phyloP scores from a whole-genome alignment of 2,329 filamentous ascomycete species.

The Aspergillus thermomutatus region DNA sequence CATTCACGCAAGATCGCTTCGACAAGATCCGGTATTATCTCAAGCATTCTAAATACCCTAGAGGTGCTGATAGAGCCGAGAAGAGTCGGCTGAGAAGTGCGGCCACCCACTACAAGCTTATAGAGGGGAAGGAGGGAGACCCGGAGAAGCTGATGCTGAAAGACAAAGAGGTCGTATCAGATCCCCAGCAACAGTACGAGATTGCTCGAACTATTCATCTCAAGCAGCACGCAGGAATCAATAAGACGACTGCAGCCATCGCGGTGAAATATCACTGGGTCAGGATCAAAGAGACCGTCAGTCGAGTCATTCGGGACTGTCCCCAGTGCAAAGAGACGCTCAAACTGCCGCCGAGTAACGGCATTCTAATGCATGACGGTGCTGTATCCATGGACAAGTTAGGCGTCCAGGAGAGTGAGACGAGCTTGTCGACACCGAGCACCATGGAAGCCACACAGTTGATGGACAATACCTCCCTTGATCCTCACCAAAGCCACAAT shows the following conservation, averaged over 20 bases:
- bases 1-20: slow-evolving; percentile 91
- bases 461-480: slow-evolving; percentile 21
- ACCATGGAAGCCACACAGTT: slow-evolving; percentile 15
- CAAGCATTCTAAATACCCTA: slow-evolving; percentile 89
- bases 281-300: slow-evolving; percentile 95
- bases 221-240: slow-evolving; percentile 82
- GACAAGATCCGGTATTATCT: slow-evolving; percentile 98
- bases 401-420: slow-evolving; percentile 9
- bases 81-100: slow-evolving; percentile 92
- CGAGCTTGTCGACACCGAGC: slow-evolving; percentile 8
- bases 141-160: slow-evolving; percentile 87
- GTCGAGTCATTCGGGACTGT: slow-evolving; percentile 89
- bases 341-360: slow-evolving; percentile 50
- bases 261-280: slow-evolving; percentile 97
- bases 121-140: slow-evolving; percentile 47
- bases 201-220: slow-evolving; percentile 77
- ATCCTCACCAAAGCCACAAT: slow-evolving; percentile 24
- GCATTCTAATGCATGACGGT: slow-evolving; percentile 26
- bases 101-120: slow-evolving; percentile 89
- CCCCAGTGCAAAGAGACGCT: slow-evolving; percentile 78
- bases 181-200: slow-evolving; percentile 84
- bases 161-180: slow-evolving; percentile 93
- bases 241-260: slow-evolving; percentile 94
- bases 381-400: slow-evolving; percentile 6
- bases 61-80: slow-evolving; percentile 88